Evolutionary conservation across 139 green algal species (phyloP).

Genomic region (Chlamydomonas asymmetrica): DNA sequence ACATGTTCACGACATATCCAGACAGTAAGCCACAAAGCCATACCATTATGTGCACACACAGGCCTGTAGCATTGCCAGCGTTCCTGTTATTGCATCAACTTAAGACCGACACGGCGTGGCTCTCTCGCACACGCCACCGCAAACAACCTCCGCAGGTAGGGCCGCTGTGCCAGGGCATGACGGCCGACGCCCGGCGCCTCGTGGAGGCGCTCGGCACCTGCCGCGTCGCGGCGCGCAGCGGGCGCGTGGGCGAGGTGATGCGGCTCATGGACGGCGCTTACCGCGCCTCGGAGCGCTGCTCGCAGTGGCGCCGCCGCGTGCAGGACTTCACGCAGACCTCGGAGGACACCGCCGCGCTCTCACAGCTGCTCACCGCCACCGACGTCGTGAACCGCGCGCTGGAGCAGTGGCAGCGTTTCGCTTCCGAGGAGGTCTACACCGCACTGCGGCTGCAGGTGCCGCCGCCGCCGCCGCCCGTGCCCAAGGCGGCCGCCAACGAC

Average conservation of each 20-base stretch:
- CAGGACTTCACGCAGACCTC: slow-evolving; percentile 23
- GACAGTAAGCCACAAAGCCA: no score
- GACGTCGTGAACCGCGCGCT: slow-evolving; percentile 17
- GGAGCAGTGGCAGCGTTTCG: slow-evolving; percentile 19
- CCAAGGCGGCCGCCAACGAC: no score
- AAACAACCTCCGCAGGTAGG: slow-evolving; percentile 5
- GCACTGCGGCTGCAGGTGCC: slow-evolving; percentile 9
- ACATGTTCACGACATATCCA: no score
- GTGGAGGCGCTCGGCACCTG: neutral
- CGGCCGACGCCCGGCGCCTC: slow-evolving; percentile 6
- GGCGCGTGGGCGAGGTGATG: slow-evolving; percentile 1
- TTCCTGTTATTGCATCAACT: no score
- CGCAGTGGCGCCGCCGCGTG: slow-evolving; percentile 20
- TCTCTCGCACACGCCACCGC: no score
- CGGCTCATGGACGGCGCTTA: slow-evolving; percentile 18
- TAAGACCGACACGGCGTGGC: no score
- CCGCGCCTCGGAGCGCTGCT: slow-evolving; percentile 23
- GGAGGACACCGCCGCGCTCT: neutral
- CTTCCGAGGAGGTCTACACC: slow-evolving; percentile 9
- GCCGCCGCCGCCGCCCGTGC: neutral
- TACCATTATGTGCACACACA: no score
- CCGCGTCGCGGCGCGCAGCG: neutral
- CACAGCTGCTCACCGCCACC: neutral
- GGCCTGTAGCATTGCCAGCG: no score
- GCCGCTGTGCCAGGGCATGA: slow-evolving; percentile 14